Base-by-base conservation (phyloP, 768 basidiomycete genomes). In the Boletus sensibilis region DNA sequence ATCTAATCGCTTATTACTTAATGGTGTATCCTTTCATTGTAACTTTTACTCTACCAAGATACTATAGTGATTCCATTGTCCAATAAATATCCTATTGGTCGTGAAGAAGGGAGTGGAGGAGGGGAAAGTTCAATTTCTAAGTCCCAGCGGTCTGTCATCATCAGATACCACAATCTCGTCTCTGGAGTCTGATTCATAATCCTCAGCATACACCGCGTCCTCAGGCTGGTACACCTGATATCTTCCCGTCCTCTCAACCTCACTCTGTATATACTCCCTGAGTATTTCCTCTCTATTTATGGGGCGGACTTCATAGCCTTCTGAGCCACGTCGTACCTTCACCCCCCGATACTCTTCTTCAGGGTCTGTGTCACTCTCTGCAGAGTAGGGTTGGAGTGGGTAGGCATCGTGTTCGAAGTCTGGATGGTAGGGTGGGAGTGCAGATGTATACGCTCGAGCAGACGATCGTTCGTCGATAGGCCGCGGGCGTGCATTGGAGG, bases 401-500 rank as follows among this genome's bases (percentile, higher is more conserved):
- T 65, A 51, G 20, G 52, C 40, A 16, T 74, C 72, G 56, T 73
- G 67, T 46, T 76, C 68, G 61, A 87, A 88, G 66, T 90, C 85
- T 4, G 88, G 86, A 71, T 91, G 90, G 63, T 90, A 91, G 2
- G 89, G 89, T 21, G 90, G 89, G 1, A 88, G 75, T 12, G 78
- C 65, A 18, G 83, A 82, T 7, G 70, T 65, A 23, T 74, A 70
- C 14, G 77, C 78, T 34, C 70, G 65, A 27, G 53, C 50, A 38
- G 55, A 64, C 50, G 49, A 61, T 33, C 43, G 63, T 65, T 51
- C 68, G 54, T 42, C 66, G 34, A 57, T 57, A 46, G 69, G 52
- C 25, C 76, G 77, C 33, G 69, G 62, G 39, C 66, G 71, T 18
- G 77, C 63, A 59, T 84, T 88, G 38, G 82, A 85, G 0, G 93